A percentile compares a stretch with the other conserved stretches of the same genome.
phyloP scores from a whole-genome alignment of 2,329 filamentous ascomycete species.

The Diaporthe velutina region DNA sequence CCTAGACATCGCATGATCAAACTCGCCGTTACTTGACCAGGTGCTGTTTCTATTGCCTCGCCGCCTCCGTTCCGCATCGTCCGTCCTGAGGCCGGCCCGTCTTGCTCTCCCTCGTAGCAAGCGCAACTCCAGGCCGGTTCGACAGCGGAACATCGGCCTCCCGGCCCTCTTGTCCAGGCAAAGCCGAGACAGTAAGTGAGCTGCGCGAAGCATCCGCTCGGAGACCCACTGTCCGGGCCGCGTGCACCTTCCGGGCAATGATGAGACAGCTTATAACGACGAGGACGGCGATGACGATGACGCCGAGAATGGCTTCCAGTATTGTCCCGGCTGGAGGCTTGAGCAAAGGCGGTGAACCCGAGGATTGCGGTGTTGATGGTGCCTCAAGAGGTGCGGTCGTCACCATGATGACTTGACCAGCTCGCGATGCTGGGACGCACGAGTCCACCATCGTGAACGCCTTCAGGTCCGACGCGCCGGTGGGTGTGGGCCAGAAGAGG shows the following conservation, averaged over 20 bases:
- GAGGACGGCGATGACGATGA: not conserved
- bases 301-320: not conserved
- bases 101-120: not conserved
- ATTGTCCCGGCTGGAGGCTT: constrained; percentile 15
- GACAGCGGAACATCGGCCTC: not conserved
- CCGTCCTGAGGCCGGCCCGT: not conserved
- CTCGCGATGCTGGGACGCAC: not conserved
- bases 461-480: not conserved
- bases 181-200: not conserved
- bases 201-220: not conserved
- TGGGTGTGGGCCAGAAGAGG: not conserved
- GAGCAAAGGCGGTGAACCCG: not conserved
- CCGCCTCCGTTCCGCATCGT: no score
- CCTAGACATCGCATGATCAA: no score
- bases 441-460: not conserved
- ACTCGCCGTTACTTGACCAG: no score
- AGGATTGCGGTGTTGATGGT: not conserved
- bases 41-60: not conserved
- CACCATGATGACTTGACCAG: not conserved
- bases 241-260: not conserved
- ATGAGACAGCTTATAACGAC: constrained; percentile 2
- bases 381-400: not conserved
- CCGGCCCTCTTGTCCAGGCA: no score
- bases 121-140: not conserved
- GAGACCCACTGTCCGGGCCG: not conserved